Evolutionary conservation across 495 filamentous ascomycete species (phyloP), one percentile per base, ranked within the genome.

Genomic region (Aeminium ludgeri): DNA sequence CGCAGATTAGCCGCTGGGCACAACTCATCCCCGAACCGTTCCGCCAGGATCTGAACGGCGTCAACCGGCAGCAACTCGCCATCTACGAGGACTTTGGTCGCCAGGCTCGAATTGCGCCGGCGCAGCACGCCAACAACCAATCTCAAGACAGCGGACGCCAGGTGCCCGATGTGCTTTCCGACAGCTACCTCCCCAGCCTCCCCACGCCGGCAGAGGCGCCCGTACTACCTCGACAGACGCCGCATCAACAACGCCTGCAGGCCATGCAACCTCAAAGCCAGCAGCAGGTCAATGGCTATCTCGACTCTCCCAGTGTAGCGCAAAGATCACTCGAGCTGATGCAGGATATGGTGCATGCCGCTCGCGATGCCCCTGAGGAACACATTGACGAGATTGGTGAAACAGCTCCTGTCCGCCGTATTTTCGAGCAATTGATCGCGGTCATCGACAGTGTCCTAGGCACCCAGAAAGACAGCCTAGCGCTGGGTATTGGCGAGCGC

Each of bases 81-180:
- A 87, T 99, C 32, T 99, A 96, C 49, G 83, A 92, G 45, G 85
- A 94, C 33, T 99, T 99, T 59, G 83, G 81, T 4, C 70, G 85
- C 32, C 82, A 87, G 54, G 72, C 78, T 8, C 74, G 82, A 20
- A 70, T 68, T 12, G 63, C 73, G 1, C 42, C 69, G 6, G 32
- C 44, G 15, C 64, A 58, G 43, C 74, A 77, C 49, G 58, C 59
- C n/a, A 68, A 66, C 42, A 73, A 59, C 45, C 59, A 63, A 16
- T 73, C 74, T 2, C 68, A 70, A 17, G 75, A 80, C 43, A 67
- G 65, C 53, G 56, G 61, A 20, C 66, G 72, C 20, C 69, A 73
- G 49, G 48, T 79, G 36, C 70, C 71, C 10, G 86, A 95, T 52
- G 73, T 89, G 11, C 69, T 95, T 17, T 80, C 84, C 49, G 86